phyloP scores from a whole-genome alignment of 148 eudicot species.

The Oxyria digyna region DNA sequence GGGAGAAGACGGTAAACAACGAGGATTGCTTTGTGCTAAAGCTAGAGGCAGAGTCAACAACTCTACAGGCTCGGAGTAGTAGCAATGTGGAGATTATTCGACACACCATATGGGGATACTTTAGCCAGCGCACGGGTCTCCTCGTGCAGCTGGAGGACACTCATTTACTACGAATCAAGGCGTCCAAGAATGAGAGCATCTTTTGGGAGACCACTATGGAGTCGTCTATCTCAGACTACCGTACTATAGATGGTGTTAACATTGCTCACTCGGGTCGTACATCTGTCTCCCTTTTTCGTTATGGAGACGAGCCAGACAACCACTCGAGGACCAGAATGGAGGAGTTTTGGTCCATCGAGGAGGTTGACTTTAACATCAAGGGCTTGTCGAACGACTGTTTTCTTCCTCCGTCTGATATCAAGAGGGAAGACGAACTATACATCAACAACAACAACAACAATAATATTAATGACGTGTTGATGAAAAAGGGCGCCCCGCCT shows the following conservation, averaged over 20 bases:
- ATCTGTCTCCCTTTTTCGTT: slow-evolving; percentile 48
- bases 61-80: slow-evolving; percentile 66
- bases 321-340: slow-evolving; percentile 72
- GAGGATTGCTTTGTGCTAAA: slow-evolving; percentile 83
- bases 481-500: not conserved
- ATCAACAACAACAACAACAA: not conserved
- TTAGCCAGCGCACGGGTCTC: slow-evolving; percentile 86
- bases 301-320: slow-evolving; percentile 50
- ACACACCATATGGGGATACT: slow-evolving; percentile 86
- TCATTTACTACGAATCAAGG: slow-evolving; percentile 60
- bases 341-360: slow-evolving; percentile 78
- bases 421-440: slow-evolving; percentile 45
- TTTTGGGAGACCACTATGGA: slow-evolving; percentile 98
- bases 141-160: slow-evolving; percentile 66
- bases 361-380: slow-evolving; percentile 75
- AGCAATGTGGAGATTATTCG: slow-evolving; percentile 63
- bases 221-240: slow-evolving; percentile 55
- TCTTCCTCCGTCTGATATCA: slow-evolving; percentile 71
- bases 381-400: slow-evolving; percentile 70
- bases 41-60: slow-evolving; percentile 53
- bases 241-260: slow-evolving; percentile 62
- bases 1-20: slow-evolving; percentile 51
- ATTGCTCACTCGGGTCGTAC: slow-evolving; percentile 77
- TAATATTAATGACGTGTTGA: not conserved
- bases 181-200: slow-evolving; percentile 39